Base-by-base conservation (phyloP, 495 filamentous ascomycete genomes). In the Clohesyomyces aquaticus region DNA sequence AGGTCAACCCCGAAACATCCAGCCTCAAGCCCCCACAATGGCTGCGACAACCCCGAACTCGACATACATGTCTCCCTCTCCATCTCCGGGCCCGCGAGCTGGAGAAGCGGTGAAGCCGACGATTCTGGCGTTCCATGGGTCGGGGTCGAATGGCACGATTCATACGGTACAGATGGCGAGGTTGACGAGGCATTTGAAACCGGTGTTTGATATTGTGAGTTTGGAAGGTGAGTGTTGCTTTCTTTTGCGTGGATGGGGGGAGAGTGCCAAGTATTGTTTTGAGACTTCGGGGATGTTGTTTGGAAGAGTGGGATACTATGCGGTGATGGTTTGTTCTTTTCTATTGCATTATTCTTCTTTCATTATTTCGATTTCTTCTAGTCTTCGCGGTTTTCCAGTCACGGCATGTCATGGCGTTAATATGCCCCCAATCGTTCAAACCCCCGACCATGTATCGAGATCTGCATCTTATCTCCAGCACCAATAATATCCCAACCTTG, bases 101-200 rank as follows among this genome's bases (percentile, higher is more conserved):
- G 32, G 32, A 38, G 32, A 53, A 45, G 16, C 59, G 3, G 14
- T 22, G 18, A 70, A 67, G 25, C 63, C 63, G 4, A 63, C 57
- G 1, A 0, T 70, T 8, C 63, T 70, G 21, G 41, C 55, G 4
- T 66, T 70, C 63, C 67, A 70, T 38, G 67, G 67, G 53, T 59
- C 58, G 3, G 67, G 67, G 8, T 42, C 35, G 12, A 70, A 63
- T 49, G 54, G 27, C 32, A 59, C 38, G 29, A 53, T 66, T 8
- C 63, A 66, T 29, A 59, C 45, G 3, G 59, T 70, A 19, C 67
- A 70, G 35, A 25, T 70, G 14, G 57, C 63, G 4, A 55, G 66
- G 0, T 19, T 69, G 21, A 16, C 21, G 1, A 21, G 62, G 9
- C 52, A 65, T 9, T 32, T 69, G 29, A 55, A 56, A 46, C 50